phyloP scores from a whole-genome alignment of 805 yeast genomes.

The Starmerella asiatica region DNA sequence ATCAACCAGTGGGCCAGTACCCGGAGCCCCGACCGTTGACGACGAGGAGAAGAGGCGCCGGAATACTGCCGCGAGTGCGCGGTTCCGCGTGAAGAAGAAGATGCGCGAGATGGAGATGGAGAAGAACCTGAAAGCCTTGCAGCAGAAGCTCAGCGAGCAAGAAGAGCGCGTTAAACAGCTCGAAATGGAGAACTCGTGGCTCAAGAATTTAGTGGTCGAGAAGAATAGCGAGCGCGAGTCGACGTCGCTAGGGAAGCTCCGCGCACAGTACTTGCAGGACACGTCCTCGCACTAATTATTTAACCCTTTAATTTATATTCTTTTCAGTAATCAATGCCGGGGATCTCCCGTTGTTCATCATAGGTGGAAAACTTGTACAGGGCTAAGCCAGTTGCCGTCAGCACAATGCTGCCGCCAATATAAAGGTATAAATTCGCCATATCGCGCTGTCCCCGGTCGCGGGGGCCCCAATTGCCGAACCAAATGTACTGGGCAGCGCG shows the following conservation, averaged over 20 bases:
- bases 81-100: constrained; percentile 87
- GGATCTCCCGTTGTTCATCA: constrained; percentile 4
- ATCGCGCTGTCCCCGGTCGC: constrained; percentile 21
- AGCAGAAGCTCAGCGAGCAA: constrained; percentile 48
- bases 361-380: constrained; percentile 19
- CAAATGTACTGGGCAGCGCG: constrained; percentile 26
- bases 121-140: constrained; percentile 54
- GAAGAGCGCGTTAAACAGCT: constrained; percentile 68
- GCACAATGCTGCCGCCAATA: constrained; percentile 19
- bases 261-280: constrained; percentile 9
- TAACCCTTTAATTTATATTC: not conserved
- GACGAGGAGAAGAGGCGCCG: constrained; percentile 66
- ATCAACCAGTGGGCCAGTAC: not conserved
- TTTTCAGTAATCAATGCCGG: constrained; percentile 8
- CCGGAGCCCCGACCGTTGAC: not conserved
- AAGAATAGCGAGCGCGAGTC: constrained; percentile 35
- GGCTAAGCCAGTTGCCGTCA: constrained; percentile 16
- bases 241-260: constrained; percentile 20
- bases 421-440: constrained; percentile 12
- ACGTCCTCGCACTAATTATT: too few species aligned
- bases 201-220: constrained; percentile 71
- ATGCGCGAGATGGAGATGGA: constrained; percentile 86
- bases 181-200: constrained; percentile 84
- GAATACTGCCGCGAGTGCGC: constrained; percentile 88
- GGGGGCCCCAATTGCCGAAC: constrained; percentile 29